Conservation (phyloP, 176 grass and related monocot species). For the Microstegium vimineum region DNA sequence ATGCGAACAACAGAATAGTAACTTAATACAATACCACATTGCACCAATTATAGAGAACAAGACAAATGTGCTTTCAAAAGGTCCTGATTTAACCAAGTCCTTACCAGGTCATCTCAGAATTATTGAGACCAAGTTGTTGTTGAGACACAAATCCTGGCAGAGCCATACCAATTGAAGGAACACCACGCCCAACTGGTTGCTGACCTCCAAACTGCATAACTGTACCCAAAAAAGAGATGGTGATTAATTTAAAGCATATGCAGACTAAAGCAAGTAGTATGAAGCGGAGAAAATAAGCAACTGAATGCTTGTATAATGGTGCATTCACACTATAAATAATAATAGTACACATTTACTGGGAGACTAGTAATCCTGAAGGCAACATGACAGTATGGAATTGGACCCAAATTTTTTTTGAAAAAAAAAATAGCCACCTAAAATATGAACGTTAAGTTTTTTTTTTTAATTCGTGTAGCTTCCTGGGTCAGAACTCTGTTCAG, state of each 20-base stretch:
- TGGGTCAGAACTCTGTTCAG: not conserved
- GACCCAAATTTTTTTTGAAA: not conserved
- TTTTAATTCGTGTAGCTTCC: not conserved
- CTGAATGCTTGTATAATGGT: not conserved
- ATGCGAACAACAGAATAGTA: not conserved
- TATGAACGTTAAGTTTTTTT: not conserved
- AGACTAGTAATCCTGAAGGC: not conserved
- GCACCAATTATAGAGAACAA: conserved; percentile 5
- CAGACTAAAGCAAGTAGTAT: not conserved
- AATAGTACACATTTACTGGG: not conserved
- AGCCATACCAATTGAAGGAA: conserved; percentile 80
- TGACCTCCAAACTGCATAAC: conserved; percentile 91
- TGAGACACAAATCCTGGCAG: conserved; percentile 92
- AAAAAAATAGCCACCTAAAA: not conserved
- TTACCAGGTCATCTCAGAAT: conserved; percentile 96
- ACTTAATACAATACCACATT: not conserved
- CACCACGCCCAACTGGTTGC: conserved; percentile 60
- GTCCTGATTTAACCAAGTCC: conserved; percentile 1
- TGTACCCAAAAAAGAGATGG: conserved; percentile 16
- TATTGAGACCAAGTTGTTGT: conserved; percentile 66
- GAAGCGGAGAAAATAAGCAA: not conserved
- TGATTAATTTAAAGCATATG: not conserved
- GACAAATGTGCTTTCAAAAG: not conserved
- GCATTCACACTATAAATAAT: not conserved
- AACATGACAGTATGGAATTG: not conserved